Base-by-base conservation (phyloP, 2,329 filamentous ascomycete genomes). In the Aspergillus brunneoviolaceus region DNA sequence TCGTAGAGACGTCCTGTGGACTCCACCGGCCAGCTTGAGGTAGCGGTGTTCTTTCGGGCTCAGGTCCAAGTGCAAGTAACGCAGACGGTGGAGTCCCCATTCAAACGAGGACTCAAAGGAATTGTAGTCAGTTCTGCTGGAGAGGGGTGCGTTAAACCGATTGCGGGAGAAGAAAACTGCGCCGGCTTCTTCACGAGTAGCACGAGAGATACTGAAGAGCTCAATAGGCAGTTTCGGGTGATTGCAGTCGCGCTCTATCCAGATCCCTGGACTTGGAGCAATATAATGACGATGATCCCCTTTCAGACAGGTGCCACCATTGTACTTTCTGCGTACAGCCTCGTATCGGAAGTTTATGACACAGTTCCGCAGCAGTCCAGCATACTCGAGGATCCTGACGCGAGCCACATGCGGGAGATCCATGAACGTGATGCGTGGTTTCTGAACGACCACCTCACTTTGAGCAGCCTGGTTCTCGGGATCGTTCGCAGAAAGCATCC, bases 281-380 rank as follows among this genome's bases (percentile, higher is more conserved):
- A 51, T 23, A 29, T 56, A 47, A 49, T 55, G 51, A 12, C 61
- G 61, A 16, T 54, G 23, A 29, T 60, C 60, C 29, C 53, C 49
- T n/a, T 11, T 51, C 3, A 31, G 48, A 45, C 53, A 59, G 11
- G 42, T 23, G 4, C 21, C 48, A 33, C 45, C 16, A 33, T 51
- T 49, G 11, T 49, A 49, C 48, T 60, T 63, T 19, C 25, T 48
- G 19, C 61, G 60, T n/a, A 10, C 27, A 11, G 51, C 59, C 53
- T 69, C 63, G n/a, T 35, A 39, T 5, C 42, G 49, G 12, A 69
- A 25, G 21, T 68, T 53, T 51, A 70, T 66, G 25, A 65, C 49
- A 33, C 69, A 70, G 10, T 60, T 57, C 14, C 69, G 62, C 45
- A 69, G 35, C 9, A 72, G 60, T 3, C 64, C 65, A 33, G 61